A percentile compares a stretch with the other conserved stretches of the same genome.
Evolutionary conservation across 2,329 filamentous ascomycete species (phyloP).

Genomic region (Arachnomyces sp.): DNA sequence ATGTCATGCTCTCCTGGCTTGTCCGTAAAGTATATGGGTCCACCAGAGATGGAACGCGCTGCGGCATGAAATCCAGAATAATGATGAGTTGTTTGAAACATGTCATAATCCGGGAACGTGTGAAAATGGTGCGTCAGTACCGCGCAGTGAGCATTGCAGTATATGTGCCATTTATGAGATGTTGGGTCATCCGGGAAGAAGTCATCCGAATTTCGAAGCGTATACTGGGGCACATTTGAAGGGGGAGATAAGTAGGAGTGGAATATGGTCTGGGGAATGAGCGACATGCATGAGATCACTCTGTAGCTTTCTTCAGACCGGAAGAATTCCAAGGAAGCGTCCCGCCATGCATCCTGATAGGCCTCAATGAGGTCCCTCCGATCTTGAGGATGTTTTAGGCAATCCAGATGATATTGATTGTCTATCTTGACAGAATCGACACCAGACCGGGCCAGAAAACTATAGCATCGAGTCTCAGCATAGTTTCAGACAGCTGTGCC

Average conservation of each 20-base stretch:
- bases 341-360: slow-evolving; percentile 83
- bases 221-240: slow-evolving; percentile 62
- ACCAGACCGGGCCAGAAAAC: slow-evolving; percentile 65
- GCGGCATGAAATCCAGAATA: slow-evolving; percentile 84
- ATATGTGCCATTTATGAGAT: slow-evolving; percentile 91
- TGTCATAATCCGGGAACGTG: slow-evolving; percentile 75
- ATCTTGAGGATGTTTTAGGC: slow-evolving; percentile 58
- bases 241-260: slow-evolving; percentile 75
- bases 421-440: slow-evolving; percentile 90
- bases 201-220: slow-evolving; percentile 81
- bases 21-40: slow-evolving; percentile 92
- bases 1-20: slow-evolving; percentile 74
- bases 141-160: slow-evolving; percentile 84
- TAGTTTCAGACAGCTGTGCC: no score
- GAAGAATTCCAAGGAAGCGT: slow-evolving; percentile 69
- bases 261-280: slow-evolving; percentile 78
- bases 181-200: slow-evolving; percentile 78
- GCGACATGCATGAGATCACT: slow-evolving; percentile 95
- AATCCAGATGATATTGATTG: slow-evolving; percentile 81
- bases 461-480: no score
- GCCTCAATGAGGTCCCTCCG: slow-evolving; percentile 62
- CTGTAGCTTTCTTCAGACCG: no score
- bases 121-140: slow-evolving; percentile 79
- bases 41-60: slow-evolving; percentile 79
- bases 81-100: slow-evolving; percentile 61